phyloP scores from a whole-genome alignment of 371 early-diverging fungal species.

The Saksenaea vasiformis region DNA sequence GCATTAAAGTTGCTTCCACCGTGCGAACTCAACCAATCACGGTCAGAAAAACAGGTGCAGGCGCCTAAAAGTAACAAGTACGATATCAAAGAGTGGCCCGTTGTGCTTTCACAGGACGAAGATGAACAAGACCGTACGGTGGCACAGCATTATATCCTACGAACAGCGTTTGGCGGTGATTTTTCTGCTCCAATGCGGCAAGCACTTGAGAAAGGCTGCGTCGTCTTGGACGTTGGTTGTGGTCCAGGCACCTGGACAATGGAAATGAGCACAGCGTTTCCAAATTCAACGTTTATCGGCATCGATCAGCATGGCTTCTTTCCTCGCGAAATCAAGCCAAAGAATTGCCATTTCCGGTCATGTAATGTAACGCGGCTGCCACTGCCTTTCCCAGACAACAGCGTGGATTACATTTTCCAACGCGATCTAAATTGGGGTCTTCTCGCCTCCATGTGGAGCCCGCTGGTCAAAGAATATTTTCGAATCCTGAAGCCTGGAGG shows the following conservation, averaged over 20 bases:
- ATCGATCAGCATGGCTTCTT: conserved; percentile 32
- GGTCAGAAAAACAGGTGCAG: background rate
- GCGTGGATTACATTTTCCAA: conserved; percentile 49
- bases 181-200: conserved; percentile 35
- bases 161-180: conserved; percentile 47
- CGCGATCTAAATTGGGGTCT: conserved; percentile 46
- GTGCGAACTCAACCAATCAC: background rate
- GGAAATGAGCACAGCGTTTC: conserved; percentile 48
- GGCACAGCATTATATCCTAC: conserved; percentile 48
- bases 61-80: conserved; percentile 12
- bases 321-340: conserved; percentile 46
- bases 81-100: conserved; percentile 27
- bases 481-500: conserved; percentile 50
- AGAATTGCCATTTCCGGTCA: conserved; percentile 45
- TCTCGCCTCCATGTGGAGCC: conserved; percentile 31
- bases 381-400: conserved; percentile 49
- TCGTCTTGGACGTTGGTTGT: conserved; percentile 49
- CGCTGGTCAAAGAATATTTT: conserved; percentile 34
- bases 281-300: conserved; percentile 44
- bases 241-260: conserved; percentile 52
- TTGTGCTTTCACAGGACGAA: conserved; percentile 32
- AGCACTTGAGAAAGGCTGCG: conserved; percentile 36
- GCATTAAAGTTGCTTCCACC: background rate
- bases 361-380: conserved; percentile 22
- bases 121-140: conserved; percentile 49